Evolutionary conservation across 352 stramenopile genomes (phyloP).

Genomic region (Nothophytophthora sp.): DNA sequence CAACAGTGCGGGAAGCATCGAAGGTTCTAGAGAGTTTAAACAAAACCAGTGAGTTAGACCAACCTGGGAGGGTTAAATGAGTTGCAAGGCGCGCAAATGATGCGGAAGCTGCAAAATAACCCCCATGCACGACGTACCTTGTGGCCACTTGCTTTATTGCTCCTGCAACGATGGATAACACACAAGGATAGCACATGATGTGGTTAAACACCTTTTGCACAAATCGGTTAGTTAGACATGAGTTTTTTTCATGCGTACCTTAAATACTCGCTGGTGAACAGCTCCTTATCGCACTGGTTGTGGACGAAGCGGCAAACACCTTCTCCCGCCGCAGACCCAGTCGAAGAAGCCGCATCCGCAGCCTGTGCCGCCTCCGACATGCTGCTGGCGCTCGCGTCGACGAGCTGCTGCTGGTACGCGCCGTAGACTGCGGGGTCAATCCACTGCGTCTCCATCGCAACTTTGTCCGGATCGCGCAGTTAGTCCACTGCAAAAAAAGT

Average conservation of each 20-base stretch:
- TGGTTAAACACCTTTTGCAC: too few species aligned
- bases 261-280: constrained; percentile 78
- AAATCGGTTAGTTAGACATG: too few species aligned
- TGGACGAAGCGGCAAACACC: constrained; percentile 52
- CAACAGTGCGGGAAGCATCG: constrained; percentile 87
- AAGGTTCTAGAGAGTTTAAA: constrained; percentile 44
- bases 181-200: not conserved
- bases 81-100: not conserved
- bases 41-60: not conserved
- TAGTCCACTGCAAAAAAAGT: too few species aligned
- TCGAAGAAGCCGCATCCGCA: not conserved
- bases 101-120: not conserved
- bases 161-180: too few species aligned
- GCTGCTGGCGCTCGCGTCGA: constrained; percentile 12
- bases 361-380: constrained; percentile 8
- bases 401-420: constrained; percentile 3
- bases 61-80: not conserved
- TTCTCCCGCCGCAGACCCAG: too few species aligned
- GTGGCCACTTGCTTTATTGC: constrained; percentile 85
- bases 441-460: constrained; percentile 30
- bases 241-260: constrained; percentile 47
- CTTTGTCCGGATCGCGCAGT: too few species aligned
- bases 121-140: constrained; percentile 37
- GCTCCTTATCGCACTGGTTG: constrained; percentile 72
- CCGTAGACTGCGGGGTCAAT: constrained; percentile 8